Conservation (phyloP, 208 protist species). For the Trypanosoma cruzi region DNA sequence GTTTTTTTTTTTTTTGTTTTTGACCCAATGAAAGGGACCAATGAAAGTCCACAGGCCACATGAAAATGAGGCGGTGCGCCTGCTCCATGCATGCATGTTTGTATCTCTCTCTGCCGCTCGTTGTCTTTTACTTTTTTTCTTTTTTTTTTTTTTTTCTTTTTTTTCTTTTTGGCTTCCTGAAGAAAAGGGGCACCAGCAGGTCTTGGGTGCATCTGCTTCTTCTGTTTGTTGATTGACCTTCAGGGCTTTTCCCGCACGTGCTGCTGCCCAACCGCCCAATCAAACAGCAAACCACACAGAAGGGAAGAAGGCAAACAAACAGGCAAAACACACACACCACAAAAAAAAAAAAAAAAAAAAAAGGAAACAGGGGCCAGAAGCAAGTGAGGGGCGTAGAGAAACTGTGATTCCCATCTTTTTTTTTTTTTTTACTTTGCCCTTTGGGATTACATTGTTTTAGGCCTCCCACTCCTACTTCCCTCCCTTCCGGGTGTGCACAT, state of each 20-base stretch:
- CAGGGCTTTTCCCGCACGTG: too few species aligned
- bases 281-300: too few species aligned
- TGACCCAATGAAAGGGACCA: too few species aligned
- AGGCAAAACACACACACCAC: neutral
- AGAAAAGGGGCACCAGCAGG: neutral
- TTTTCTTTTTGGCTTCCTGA: neutral
- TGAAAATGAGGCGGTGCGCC: too few species aligned
- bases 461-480: neutral
- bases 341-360: neutral
- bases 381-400: too few species aligned
- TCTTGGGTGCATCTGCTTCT: neutral
- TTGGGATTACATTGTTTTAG: neutral
- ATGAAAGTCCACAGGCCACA: too few species aligned
- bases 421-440: conserved; percentile 4
- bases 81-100: too few species aligned
- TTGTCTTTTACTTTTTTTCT: too few species aligned
- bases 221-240: too few species aligned
- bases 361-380: neutral
- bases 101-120: too few species aligned
- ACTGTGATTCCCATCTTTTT: neutral
- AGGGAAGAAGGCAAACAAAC: neutral
- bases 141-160: conserved; percentile 31
- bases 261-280: too few species aligned
- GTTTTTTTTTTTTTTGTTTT: too few species aligned
- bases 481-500: neutral